Conservation (phyloP, 176 grass and related monocot species). For the Pharus latifolius region DNA sequence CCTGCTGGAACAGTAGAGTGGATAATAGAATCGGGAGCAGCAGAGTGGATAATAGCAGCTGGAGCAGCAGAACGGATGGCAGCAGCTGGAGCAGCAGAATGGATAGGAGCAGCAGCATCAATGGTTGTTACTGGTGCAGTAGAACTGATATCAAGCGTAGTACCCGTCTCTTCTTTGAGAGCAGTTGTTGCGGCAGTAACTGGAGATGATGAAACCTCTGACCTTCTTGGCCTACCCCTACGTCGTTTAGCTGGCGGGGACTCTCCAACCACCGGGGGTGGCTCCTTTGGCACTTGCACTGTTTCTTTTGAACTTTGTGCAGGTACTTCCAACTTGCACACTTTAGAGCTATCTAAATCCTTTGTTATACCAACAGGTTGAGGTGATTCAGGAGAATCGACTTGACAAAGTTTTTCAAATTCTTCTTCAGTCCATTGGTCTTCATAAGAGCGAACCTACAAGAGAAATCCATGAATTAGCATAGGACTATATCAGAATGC, state of each 20-base stretch:
- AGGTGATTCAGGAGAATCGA: constrained; percentile 55
- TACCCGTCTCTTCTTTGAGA: constrained; percentile 31
- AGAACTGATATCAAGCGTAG: constrained; percentile 5
- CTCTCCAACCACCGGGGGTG: constrained; percentile 22
- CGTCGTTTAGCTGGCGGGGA: constrained; percentile 72
- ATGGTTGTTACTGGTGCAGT: constrained; percentile 11
- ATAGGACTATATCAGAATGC: background rate
- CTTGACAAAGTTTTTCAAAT: constrained; percentile 99
- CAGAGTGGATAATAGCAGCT: constrained; percentile 6
- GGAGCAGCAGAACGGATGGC: constrained; percentile 17
- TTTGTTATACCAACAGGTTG: constrained; percentile 30
- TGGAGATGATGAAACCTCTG: constrained; percentile 26
- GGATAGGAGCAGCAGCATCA: constrained; percentile 6
- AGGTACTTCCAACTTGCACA: constrained; percentile 31
- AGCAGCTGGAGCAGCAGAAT: constrained; percentile 30
- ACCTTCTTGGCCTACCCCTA: constrained; percentile 84
- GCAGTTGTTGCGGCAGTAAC: constrained; percentile 16
- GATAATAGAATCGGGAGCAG: background rate
- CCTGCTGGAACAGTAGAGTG: background rate
- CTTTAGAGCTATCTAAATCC: constrained; percentile 42
- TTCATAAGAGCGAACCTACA: constrained; percentile 92
- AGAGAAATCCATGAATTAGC: constrained; percentile 16
- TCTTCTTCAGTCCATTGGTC: constrained; percentile 99
- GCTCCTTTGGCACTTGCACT: constrained; percentile 16
- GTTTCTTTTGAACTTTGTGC: constrained; percentile 38